Percentiles rank a stretch among this genome's conserved stretches.
These are phyloP conservation scores for Pulveroboletus sp. DNA, from an alignment of 768 basidiomycete genomes.

Conservation along the genomic window DNA sequence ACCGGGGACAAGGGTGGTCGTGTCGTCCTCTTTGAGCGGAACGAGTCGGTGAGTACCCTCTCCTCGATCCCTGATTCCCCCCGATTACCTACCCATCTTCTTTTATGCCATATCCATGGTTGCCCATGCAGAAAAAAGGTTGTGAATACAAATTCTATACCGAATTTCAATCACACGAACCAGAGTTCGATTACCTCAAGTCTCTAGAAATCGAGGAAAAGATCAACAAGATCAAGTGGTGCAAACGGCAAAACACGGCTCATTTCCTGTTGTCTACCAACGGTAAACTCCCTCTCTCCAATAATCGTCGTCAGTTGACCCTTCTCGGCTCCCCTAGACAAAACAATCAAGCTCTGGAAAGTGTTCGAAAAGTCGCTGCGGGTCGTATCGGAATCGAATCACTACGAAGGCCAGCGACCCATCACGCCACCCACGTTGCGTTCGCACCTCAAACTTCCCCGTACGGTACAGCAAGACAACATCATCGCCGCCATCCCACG, in stretches of 20 bases:
- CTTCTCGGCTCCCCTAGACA: conserved; percentile 56
- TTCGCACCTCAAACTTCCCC: conserved; percentile 78
- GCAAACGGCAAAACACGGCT: conserved; percentile 94
- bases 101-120: conserved; percentile 19
- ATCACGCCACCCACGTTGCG: conserved; percentile 57
- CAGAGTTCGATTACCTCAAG: conserved; percentile 99
- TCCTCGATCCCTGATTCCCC: conserved; percentile 27
- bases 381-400: conserved; percentile 96
- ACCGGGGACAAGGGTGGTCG: conserved; percentile 99
- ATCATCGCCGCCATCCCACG: conserved; percentile 98
- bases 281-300: conserved; percentile 47
- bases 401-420: conserved; percentile 74
- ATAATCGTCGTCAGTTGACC: background rate
- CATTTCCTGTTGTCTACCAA: conserved; percentile 98
- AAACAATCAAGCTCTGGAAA: conserved; percentile 99
- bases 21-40: conserved; percentile 97
- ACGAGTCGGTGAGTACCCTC: conserved; percentile 75
- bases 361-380: conserved; percentile 98
- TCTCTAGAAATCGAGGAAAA: conserved; percentile 99
- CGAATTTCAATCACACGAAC: conserved; percentile 99
- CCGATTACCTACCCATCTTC: conserved; percentile 24
- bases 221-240: conserved; percentile 99
- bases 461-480: conserved; percentile 92
- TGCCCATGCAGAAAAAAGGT: conserved; percentile 81
- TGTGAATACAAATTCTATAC: conserved; percentile 99